Evolutionary conservation across 1,284 basidiomycete genomes (phyloP), one percentile per base, ranked within the genome.

Genomic region (Tremellales sp.): DNA sequence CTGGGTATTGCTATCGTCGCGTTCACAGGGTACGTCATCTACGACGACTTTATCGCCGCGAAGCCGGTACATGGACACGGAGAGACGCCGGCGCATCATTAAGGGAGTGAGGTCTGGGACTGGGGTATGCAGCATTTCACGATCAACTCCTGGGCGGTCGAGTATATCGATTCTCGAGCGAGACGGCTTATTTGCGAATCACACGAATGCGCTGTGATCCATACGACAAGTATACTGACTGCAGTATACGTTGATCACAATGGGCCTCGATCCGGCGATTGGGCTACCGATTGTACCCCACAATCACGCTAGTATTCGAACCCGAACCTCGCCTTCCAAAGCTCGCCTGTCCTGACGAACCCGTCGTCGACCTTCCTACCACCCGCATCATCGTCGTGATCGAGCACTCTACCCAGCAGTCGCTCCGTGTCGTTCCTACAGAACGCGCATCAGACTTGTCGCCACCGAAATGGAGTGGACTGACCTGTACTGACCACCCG

Each of bases 1-100:
- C 87, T 97, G 65, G 91, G 91, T 46, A 87, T 88, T 51, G 92
- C 87, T 33, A 79, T 89, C 47, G 87, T 86, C 53, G 86, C 89
- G 1, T 97, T 97, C 76, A 84, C 87, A 28, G 84, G 81, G 53
- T 97, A 94, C 65, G 89, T 95, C 40, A 75, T 87, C 46, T 86
- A 79, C 43, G 91, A 95, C 72, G 89, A 77, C 60, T 71, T 53
- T 43, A 48, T 70, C 57, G 57, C 61, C 33, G 34, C 57, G 46
- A 70, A 70, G 56, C 53, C 60, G 42, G 38, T 43, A 41, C 48
- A 47, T 45, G 53, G 52, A 36, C 45, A 47, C 37, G 47, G 58
- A 26, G 46, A 57, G 28, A 47, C 46, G 45, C 18, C 25, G 31
- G 28, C 29, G 29, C 29, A 31, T 31, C 29, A 31, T 31, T 31